Evolutionary conservation across 2,329 filamentous ascomycete genomes (phyloP), one percentile per base, ranked within the genome.

Genomic region (Hypoxylon rubiginosum): DNA sequence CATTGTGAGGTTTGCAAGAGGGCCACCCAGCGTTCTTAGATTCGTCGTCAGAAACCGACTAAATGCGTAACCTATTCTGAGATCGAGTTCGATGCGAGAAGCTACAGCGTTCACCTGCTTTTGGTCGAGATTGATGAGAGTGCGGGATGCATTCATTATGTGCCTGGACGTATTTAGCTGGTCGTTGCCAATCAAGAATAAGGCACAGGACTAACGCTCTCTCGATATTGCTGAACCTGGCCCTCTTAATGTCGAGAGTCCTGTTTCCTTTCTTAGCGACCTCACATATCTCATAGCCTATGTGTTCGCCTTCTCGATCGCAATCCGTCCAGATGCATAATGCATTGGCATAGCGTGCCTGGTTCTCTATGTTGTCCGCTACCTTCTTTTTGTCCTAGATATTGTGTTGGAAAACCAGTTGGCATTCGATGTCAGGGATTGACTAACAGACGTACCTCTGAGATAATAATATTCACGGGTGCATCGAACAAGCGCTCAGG

Each of bases 281-380:
- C 56, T 92, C 87, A 48, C 93, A 90, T 66, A 99, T 95, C 78
- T 99, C 95, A 41, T 91, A 86, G 6, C 96, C 96, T 71, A 99
- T 99, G 76, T 98, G 92, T 78, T 99, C 96, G 36, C 96, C 96
- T 84, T 99, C 96, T 59, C 94, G 90, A 83, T 99, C 96, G 79
- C 96, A 98, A 85, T 99, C 96, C 0, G 96, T 99, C 96, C 96
- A 99, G 73, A 99, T 97, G 79, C 97, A 95, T 32, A 99, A 84
- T 11, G 90, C 88, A 59, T 85, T 87, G n/a, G 90, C 86, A 76
- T 87, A 86, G 65, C 86, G 86, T 17, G 96, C 95, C 78, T 97
- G 91, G 1, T 86, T 82, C 71, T 91, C 88, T 74, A 99, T 96
- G 75, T 99, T 99, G 32, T 90, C 85, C 9, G 94, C 94, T 68